These are phyloP conservation scores for Beauveria asiatica DNA, from an alignment of 2,329 filamentous ascomycete species.

Conservation along the genomic window DNA sequence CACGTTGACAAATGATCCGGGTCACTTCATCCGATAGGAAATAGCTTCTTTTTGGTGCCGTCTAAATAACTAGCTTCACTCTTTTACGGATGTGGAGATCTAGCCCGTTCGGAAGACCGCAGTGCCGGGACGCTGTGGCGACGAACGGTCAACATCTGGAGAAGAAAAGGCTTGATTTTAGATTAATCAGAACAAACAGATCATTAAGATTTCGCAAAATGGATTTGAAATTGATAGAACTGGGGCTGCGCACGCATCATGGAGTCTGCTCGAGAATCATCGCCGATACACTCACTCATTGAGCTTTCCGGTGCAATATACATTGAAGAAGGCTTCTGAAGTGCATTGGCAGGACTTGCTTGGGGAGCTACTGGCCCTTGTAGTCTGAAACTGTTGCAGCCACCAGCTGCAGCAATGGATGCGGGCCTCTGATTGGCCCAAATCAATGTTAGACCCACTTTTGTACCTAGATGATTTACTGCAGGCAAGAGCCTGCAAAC, in stretches of 20 bases:
- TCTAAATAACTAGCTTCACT: background rate
- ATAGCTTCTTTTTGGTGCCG: background rate
- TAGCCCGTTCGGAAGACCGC: background rate
- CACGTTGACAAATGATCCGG: background rate
- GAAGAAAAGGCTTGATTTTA: background rate
- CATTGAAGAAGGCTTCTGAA: too few species aligned
- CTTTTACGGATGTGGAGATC: background rate
- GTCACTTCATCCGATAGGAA: background rate
- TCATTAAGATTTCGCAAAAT: background rate
- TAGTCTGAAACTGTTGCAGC: too few species aligned
- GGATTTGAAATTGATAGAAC: rapidly evolving
- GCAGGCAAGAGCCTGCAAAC: too few species aligned
- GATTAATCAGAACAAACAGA: background rate
- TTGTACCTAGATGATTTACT: too few species aligned
- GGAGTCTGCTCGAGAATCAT: background rate
- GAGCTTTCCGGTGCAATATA: background rate
- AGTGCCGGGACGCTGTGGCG: background rate
- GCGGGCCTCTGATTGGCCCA: too few species aligned
- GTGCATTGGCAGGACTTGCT: too few species aligned
- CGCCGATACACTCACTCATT: background rate
- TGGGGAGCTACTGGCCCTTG: too few species aligned
- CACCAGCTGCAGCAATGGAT: too few species aligned
- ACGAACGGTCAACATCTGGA: background rate
- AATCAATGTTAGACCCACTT: too few species aligned
- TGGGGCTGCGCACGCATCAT: background rate